phyloP scores from a whole-genome alignment of 176 grass and related monocot genomes.

The maize (Zea mays) region DNA sequence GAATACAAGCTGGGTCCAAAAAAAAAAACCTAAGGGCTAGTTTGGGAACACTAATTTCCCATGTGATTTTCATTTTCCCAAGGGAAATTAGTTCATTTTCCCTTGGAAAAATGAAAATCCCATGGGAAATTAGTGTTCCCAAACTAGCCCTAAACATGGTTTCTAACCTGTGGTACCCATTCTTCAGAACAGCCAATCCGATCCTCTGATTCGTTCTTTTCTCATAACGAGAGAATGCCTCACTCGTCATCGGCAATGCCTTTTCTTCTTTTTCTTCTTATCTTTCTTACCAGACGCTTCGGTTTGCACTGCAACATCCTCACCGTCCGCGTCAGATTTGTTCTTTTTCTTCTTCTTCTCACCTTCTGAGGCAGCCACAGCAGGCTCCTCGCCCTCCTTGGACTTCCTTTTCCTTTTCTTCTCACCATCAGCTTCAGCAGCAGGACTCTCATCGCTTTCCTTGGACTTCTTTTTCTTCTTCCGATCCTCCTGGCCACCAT shows the following conservation, averaged over 20 bases:
- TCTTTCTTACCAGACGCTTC: slow-evolving; percentile 42
- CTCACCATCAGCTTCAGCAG: slow-evolving; percentile 5
- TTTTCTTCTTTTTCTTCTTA: slow-evolving; percentile 79
- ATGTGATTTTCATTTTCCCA: too few relatives aligned
- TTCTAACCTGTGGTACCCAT: background rate
- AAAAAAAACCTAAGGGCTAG: background rate
- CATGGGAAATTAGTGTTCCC: too few relatives aligned
- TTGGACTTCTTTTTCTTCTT: slow-evolving; percentile 46
- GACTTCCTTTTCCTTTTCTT: slow-evolving; percentile 64
- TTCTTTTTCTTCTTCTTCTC: slow-evolving; percentile 59
- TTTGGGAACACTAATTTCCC: too few relatives aligned
- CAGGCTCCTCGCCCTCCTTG: slow-evolving; percentile 31
- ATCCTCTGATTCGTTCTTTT: background rate
- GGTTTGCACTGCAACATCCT: slow-evolving; percentile 15
- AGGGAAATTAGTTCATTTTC: too few relatives aligned
- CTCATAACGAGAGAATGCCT: background rate
- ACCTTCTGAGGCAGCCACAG: background rate
- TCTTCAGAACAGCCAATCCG: background rate
- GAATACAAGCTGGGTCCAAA: background rate
- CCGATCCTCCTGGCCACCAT: slow-evolving; percentile 34
- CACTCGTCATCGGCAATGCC: slow-evolving; percentile 1
- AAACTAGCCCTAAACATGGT: background rate
- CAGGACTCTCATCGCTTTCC: slow-evolving; percentile 20
- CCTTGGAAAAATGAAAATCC: too few relatives aligned
- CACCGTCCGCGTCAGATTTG: slow-evolving; percentile 11